Evolutionary conservation across 2,329 filamentous ascomycete genomes (phyloP).

Genomic region (Rutstroemia sp.): DNA sequence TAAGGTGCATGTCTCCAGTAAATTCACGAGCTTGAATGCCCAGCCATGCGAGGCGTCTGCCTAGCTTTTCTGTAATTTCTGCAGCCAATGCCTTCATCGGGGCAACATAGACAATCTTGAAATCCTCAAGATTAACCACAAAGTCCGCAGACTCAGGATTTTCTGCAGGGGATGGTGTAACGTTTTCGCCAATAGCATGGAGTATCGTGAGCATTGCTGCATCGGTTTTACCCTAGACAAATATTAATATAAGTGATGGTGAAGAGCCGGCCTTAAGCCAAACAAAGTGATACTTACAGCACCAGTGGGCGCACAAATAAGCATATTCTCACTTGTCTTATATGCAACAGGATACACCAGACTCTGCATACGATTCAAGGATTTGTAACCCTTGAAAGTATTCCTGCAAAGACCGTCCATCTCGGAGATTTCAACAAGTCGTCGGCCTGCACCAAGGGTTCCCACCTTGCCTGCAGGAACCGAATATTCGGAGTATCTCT

Average conservation of each 20-base stretch:
- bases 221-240: slow-evolving; percentile 77
- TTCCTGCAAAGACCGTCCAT: slow-evolving; percentile 82
- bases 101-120: slow-evolving; percentile 98
- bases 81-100: slow-evolving; percentile 98
- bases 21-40: slow-evolving; percentile 87
- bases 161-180: slow-evolving; percentile 71
- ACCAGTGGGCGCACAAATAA: slow-evolving; percentile 95
- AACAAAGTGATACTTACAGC: slow-evolving; percentile 45
- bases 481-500: slow-evolving; percentile 82
- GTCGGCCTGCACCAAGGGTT: slow-evolving; percentile 62
- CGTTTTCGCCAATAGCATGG: slow-evolving; percentile 82
- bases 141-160: slow-evolving; percentile 69
- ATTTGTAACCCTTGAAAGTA: slow-evolving; percentile 93
- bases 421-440: slow-evolving; percentile 68
- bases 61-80: slow-evolving; percentile 90
- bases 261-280: too few relatives aligned
- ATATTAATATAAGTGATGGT: background rate
- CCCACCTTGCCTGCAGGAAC: slow-evolving; percentile 81
- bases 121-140: slow-evolving; percentile 73
- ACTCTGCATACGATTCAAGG: slow-evolving; percentile 96
- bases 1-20: slow-evolving; percentile 98
- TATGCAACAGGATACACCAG: slow-evolving; percentile 93
- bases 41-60: slow-evolving; percentile 87
- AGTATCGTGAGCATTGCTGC: slow-evolving; percentile 95
- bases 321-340: slow-evolving; percentile 94